A percentile compares a stretch with the other conserved stretches of the same genome.
These are phyloP conservation scores for Volvox africanus DNA, from an alignment of 139 green algal species.

Conservation along the genomic window DNA sequence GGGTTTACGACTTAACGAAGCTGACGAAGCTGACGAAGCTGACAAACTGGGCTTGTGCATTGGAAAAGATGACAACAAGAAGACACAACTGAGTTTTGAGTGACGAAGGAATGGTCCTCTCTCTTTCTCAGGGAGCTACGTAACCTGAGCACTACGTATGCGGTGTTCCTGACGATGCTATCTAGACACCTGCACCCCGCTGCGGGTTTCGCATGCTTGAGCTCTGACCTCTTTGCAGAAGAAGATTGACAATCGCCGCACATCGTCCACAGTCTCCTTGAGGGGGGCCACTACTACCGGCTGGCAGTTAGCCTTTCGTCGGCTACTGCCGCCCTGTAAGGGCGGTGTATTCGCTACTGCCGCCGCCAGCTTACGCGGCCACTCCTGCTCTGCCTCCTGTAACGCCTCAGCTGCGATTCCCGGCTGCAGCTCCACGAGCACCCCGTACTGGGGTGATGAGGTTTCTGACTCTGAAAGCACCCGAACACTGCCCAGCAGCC, in stretches of 20 bases:
- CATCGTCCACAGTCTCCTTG: not conserved
- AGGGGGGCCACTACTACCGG: not conserved
- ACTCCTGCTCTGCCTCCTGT: not conserved
- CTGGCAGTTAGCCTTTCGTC: not conserved
- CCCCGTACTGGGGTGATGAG: not conserved
- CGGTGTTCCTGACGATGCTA: not conserved
- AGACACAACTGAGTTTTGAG: no score
- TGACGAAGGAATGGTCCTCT: no score
- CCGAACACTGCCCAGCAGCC: not conserved
- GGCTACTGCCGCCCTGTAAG: not conserved
- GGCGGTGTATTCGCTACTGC: not conserved
- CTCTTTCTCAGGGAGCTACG: not conserved
- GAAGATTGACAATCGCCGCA: not conserved
- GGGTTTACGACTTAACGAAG: not conserved
- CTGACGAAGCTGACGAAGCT: not conserved
- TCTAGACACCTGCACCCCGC: not conserved
- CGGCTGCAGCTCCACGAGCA: not conserved
- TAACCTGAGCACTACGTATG: not conserved
- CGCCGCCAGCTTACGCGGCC: not conserved
- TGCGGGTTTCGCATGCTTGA: not conserved
- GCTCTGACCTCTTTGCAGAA: not conserved
- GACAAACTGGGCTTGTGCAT: not conserved
- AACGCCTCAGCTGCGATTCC: not conserved
- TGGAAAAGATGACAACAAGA: not conserved
- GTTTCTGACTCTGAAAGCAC: not conserved